These are phyloP conservation scores for Nakaseomyces bracarensis DNA, from an alignment of 1,139 yeast species.

Conservation along the genomic window DNA sequence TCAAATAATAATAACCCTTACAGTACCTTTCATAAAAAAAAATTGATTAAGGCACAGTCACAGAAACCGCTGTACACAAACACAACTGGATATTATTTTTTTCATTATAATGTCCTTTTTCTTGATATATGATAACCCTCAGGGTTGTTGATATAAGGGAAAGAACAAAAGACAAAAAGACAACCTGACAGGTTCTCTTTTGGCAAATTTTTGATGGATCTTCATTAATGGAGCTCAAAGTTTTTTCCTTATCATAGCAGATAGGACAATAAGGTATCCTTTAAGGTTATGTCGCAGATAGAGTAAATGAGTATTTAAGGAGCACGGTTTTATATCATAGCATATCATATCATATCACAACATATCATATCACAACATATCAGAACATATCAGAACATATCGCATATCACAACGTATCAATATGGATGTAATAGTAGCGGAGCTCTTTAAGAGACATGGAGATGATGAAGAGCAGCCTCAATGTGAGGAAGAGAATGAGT, in stretches of 20 bases:
- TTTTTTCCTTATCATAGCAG: too few species aligned
- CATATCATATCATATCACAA: too few species aligned
- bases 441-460: background rate
- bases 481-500: conserved; percentile 25
- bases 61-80: background rate
- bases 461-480: background rate
- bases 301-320: background rate
- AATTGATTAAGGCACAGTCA: background rate
- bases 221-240: too few species aligned
- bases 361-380: too few species aligned
- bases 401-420: too few species aligned
- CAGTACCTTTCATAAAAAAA: background rate
- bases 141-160: background rate
- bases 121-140: background rate
- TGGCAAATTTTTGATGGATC: too few species aligned
- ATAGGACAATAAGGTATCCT: background rate
- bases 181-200: too few species aligned
- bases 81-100: too few species aligned
- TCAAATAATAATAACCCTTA: background rate
- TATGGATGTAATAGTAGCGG: too few species aligned
- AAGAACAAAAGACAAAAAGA: background rate
- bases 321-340: too few species aligned
- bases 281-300: background rate
- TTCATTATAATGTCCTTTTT: background rate
- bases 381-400: too few species aligned